Percentiles rank a stretch among this genome's conserved stretches.
Evolutionary conservation across 2,329 filamentous ascomycete genomes (phyloP).

Genomic region (Sporothrix variecibatus): DNA sequence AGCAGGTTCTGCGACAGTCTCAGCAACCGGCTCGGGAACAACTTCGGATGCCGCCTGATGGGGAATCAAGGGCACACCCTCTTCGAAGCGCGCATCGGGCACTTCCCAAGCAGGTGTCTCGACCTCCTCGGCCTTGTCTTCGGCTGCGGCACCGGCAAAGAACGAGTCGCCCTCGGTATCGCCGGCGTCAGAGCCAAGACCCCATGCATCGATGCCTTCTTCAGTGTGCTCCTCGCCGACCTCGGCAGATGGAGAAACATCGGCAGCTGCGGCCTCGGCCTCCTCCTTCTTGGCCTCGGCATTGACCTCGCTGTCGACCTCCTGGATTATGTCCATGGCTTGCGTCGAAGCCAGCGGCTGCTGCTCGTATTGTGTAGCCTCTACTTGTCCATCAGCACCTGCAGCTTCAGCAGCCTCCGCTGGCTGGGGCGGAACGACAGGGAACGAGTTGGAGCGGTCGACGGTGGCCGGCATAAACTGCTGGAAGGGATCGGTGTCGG

Average conservation of each 20-base stretch:
- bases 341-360: slow-evolving; percentile 51
- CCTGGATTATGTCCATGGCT: slow-evolving; percentile 55
- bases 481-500: slow-evolving; percentile 59
- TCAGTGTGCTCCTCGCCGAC: background rate
- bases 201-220: slow-evolving; percentile 18
- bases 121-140: slow-evolving; percentile 46
- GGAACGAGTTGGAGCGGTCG: slow-evolving; percentile 65
- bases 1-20: background rate
- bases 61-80: slow-evolving; percentile 65
- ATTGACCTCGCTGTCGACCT: slow-evolving; percentile 52
- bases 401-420: slow-evolving; percentile 30
- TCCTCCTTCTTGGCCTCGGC: slow-evolving; percentile 44
- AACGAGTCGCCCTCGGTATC: slow-evolving; percentile 19
- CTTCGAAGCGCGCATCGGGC: slow-evolving; percentile 64
- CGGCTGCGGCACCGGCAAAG: slow-evolving; percentile 38
- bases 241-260: background rate
- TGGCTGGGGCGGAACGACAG: slow-evolving; percentile 51
- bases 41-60: background rate
- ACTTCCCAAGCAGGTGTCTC: slow-evolving; percentile 46
- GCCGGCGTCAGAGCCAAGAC: background rate
- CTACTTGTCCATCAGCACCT: background rate
- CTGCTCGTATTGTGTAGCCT: background rate
- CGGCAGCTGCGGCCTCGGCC: background rate
- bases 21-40: background rate
- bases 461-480: slow-evolving; percentile 57